A percentile compares a stretch with the other conserved stretches of the same genome.
These are phyloP conservation scores for Lipomyces chichibuensis DNA, from an alignment of 805 yeast species.

Conservation along the genomic window DNA sequence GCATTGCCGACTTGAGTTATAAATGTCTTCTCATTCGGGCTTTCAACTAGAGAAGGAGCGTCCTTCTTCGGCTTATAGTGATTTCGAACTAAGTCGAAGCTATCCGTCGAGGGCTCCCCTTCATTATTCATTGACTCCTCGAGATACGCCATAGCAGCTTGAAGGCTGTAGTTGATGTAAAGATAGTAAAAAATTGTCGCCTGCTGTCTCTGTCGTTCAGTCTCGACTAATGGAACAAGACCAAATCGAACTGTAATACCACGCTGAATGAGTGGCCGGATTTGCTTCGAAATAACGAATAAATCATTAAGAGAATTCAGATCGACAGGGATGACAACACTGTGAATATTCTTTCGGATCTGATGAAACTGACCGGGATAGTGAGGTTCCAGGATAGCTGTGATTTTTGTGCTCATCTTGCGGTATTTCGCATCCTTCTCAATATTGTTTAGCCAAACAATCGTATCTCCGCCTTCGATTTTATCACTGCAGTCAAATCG, in stretches of 20 bases:
- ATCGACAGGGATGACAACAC: conserved; percentile 68
- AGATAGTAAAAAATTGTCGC: conserved; percentile 34
- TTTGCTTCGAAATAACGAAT: conserved; percentile 49
- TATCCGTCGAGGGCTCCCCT: conserved; percentile 26
- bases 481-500: conserved; percentile 45
- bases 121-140: conserved; percentile 13
- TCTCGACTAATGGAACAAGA: conserved; percentile 60
- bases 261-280: conserved; percentile 45
- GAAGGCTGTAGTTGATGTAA: conserved; percentile 32
- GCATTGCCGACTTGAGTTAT: conserved; percentile 23
- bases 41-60: conserved; percentile 4
- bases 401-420: conserved; percentile 51
- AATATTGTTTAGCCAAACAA: conserved; percentile 77
- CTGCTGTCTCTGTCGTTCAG: conserved; percentile 23
- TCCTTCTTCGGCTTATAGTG: conserved; percentile 9
- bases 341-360: conserved; percentile 73
- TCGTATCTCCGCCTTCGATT: conserved; percentile 42
- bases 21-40: background rate
- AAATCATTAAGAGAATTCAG: conserved; percentile 58
- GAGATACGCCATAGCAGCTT: conserved; percentile 23
- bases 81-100: conserved; percentile 22
- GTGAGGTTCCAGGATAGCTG: conserved; percentile 52
- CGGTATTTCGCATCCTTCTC: conserved; percentile 63
- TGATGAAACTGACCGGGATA: conserved; percentile 69
- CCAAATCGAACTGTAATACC: conserved; percentile 82